Conservation (phyloP, 768 basidiomycete genomes). For the Rhodotorula diobovata region DNA sequence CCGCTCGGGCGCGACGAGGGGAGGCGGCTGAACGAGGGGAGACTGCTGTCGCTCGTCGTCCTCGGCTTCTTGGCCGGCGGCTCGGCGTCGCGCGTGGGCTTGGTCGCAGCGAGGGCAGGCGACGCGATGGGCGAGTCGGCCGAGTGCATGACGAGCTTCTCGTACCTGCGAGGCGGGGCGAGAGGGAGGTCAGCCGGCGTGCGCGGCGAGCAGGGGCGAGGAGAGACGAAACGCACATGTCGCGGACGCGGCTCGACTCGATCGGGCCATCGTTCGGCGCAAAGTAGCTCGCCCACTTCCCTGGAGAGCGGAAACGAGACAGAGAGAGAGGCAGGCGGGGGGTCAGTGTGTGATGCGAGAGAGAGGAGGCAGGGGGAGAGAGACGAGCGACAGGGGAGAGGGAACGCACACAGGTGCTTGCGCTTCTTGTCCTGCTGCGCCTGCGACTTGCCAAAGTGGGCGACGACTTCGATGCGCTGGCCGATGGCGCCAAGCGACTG, state of each 20-base stretch:
- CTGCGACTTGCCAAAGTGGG: conserved; percentile 12
- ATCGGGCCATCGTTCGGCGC: conserved; percentile 19
- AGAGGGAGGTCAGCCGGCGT: background rate
- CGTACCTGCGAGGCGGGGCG: conserved; percentile 1
- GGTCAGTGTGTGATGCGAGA: too few relatives aligned
- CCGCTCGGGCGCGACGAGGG: conserved; percentile 1
- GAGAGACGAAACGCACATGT: conserved; percentile 7
- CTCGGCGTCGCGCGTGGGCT: background rate
- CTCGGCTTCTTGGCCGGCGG: conserved; percentile 9
- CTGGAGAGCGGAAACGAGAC: too few relatives aligned
- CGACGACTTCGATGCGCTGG: conserved; percentile 75
- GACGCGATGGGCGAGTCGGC: conserved; percentile 14
- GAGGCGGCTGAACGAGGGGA: conserved; percentile 22
- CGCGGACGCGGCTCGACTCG: conserved; percentile 14
- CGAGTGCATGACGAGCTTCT: background rate
- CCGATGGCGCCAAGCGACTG: conserved; percentile 93
- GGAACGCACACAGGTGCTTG: conserved; percentile 41
- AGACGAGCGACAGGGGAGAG: background rate
- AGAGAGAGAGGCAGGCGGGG: too few relatives aligned
- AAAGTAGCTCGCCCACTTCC: conserved; percentile 38
- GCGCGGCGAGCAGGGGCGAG: too few relatives aligned
- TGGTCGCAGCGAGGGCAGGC: background rate
- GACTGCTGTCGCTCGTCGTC: background rate
- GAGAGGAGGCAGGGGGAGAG: background rate
- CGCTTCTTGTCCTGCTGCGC: conserved; percentile 26